Base-by-base conservation (phyloP, 2,329 filamentous ascomycete genomes). In the Rhytidhysteron rufulum region DNA sequence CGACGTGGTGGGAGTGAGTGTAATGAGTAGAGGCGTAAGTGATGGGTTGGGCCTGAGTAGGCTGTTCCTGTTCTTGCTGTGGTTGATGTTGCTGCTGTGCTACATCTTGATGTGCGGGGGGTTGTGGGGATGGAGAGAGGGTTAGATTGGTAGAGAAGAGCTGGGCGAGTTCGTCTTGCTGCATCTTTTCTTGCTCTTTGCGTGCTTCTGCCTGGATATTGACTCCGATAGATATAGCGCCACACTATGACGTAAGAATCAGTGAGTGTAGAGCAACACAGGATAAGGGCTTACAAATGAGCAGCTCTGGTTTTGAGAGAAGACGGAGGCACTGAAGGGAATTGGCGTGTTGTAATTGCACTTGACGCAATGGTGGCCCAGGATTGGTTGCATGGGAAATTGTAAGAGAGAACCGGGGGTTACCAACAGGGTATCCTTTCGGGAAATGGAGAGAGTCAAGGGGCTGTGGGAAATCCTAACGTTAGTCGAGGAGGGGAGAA, bases 1-100 rank as follows among this genome's bases (percentile, higher is more conserved):
- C 72, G 45, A 83, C 60, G 60, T 94, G 87, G 32, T 84, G 73
- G 7, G 87, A 88, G 59, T 90, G 88, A 49, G 85, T 84, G 64
- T 95, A 95, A 64, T 95, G 88, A 57, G 87, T 83, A 8, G 86
- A 86, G 51, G 86, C 80, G 69, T 93, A 94, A 47, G 78, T 73
- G 47, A 87, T 83, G 17, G 74, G 68, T 39, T 73, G 62, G 31
- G 53, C 56, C 40, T 42, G 51, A 13, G 19, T 29, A 7, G 37
- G 34, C 46, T 36, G 42, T 41, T 37, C 45, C 47, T 44, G 53
- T 39, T 54, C 54, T 40, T 53, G 60, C 34, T 67, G 70, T 62
- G 31, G 41, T 27, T 44, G 40, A 8, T 7, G 24, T 32, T 34
- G 51, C 29, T 51, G 49, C 31, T 35, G 3, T 22, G 40, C 36